phyloP scores from a whole-genome alignment of 2,329 filamentous ascomycete genomes.

The Sphaceloma murrayae region DNA sequence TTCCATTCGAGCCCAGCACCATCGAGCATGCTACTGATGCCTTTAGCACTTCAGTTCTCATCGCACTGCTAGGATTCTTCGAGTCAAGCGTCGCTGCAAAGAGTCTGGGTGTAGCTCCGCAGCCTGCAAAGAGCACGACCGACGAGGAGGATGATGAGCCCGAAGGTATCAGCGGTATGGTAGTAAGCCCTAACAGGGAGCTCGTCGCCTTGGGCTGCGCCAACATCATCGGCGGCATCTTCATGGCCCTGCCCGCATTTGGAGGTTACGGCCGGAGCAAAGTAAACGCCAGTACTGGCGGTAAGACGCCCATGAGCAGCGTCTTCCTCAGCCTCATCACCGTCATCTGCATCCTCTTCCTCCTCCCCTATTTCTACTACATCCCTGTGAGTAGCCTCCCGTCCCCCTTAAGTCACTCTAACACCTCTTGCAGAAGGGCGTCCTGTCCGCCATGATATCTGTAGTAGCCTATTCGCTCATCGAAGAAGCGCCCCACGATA shows the following conservation, averaged over 20 bases:
- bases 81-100: constrained; percentile 95
- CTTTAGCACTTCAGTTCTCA: constrained; percentile 85
- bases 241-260: constrained; percentile 87
- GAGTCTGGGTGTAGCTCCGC: constrained; percentile 57
- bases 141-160: constrained; percentile 26
- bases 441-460: constrained; percentile 86
- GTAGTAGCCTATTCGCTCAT: constrained; percentile 91
- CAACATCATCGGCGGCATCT: constrained; percentile 83
- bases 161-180: constrained; percentile 62
- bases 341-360: constrained; percentile 66
- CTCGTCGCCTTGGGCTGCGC: constrained; percentile 83
- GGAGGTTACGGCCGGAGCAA: constrained; percentile 95
- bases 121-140: constrained; percentile 43
- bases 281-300: constrained; percentile 85
- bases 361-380: constrained; percentile 89
- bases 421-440: constrained; percentile 59
- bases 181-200: constrained; percentile 83
- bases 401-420: background rate
- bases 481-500: constrained; percentile 88
- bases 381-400: constrained; percentile 60
- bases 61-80: constrained; percentile 94
- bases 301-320: constrained; percentile 86
- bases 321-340: constrained; percentile 78
- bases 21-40: constrained; percentile 76
- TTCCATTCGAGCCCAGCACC: constrained; percentile 68